Conservation (phyloP, 371 early-diverging fungal species). For the Mucor ambiguus region DNA sequence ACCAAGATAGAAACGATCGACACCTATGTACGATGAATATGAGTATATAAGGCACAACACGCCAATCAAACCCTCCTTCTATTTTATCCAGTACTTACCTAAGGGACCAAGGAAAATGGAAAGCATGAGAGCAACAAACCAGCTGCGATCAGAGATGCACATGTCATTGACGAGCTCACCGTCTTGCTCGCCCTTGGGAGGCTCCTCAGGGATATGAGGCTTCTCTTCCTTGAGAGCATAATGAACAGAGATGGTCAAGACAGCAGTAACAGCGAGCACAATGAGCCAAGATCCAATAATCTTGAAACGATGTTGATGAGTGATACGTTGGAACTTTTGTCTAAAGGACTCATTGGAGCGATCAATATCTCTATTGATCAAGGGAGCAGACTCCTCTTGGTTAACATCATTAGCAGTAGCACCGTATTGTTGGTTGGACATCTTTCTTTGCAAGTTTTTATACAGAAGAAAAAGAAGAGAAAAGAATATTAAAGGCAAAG, state of each 20-base stretch:
- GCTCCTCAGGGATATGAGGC: slow-evolving; percentile 17
- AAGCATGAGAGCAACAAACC: slow-evolving; percentile 48
- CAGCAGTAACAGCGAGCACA: slow-evolving; percentile 39
- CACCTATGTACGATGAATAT: slow-evolving; percentile 26
- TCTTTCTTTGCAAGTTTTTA: slow-evolving; percentile 9
- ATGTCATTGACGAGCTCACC: slow-evolving; percentile 17
- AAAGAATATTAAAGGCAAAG: background rate
- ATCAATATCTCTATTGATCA: slow-evolving; percentile 14
- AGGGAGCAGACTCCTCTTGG: slow-evolving; percentile 41
- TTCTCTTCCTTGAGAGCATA: slow-evolving; percentile 25
- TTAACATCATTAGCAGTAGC: slow-evolving; percentile 24
- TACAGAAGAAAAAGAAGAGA: slow-evolving; percentile 13
- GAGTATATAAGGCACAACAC: background rate
- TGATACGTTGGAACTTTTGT: slow-evolving; percentile 35
- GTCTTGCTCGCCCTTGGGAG: slow-evolving; percentile 12
- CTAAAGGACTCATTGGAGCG: slow-evolving; percentile 22
- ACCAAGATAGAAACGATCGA: slow-evolving; percentile 69
- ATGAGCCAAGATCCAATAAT: slow-evolving; percentile 41
- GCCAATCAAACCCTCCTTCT: background rate
- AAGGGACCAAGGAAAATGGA: slow-evolving; percentile 55
- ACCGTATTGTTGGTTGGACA: slow-evolving; percentile 44
- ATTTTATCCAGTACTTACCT: slow-evolving; percentile 32
- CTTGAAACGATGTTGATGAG: slow-evolving; percentile 43
- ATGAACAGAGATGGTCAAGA: slow-evolving; percentile 38
- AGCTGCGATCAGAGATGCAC: slow-evolving; percentile 53